Evolutionary conservation across 139 green algal species (phyloP).

Genomic region (Chlorella sorokiniana): DNA sequence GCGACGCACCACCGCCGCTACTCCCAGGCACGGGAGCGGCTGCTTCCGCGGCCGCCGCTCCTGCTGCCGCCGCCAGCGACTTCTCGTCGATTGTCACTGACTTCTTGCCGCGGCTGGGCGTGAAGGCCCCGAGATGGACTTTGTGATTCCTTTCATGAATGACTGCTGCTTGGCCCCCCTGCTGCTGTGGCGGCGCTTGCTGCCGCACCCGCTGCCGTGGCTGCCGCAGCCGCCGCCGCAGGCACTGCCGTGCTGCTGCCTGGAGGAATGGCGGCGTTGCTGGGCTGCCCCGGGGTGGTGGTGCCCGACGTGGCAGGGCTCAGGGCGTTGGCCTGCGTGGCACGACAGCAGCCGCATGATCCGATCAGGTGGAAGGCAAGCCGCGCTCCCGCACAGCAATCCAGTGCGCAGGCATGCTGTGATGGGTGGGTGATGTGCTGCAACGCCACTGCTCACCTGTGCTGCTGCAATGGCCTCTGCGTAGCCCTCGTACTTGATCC

Average conservation of each 20-base stretch:
- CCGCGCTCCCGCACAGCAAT: no score
- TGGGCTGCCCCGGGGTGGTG: no score
- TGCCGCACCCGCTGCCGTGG: not conserved
- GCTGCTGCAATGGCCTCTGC: slow-evolving; percentile 33
- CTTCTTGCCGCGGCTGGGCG: not conserved
- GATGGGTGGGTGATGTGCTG: no score
- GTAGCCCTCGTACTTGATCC: slow-evolving; percentile 51
- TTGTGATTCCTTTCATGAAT: slow-evolving; percentile 10
- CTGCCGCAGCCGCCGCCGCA: not conserved
- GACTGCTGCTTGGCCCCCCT: slow-evolving; percentile 16
- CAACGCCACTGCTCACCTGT: not conserved
- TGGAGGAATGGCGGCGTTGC: no score
- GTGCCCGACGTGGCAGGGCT: not conserved
- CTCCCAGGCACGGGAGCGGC: not conserved
- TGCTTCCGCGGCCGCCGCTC: no score
- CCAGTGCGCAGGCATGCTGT: no score
- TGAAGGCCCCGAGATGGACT: slow-evolving; percentile 7
- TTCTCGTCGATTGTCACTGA: not conserved
- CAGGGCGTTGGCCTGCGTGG: not conserved
- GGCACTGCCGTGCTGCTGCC: not conserved
- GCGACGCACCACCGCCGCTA: no score
- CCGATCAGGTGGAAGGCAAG: no score
- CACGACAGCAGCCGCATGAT: no score
- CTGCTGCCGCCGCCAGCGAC: not conserved
- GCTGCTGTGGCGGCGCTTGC: no score